Percentiles rank a stretch among this genome's conserved stretches.
Conservation (phyloP, 2,329 filamentous ascomycete species). For the Paecilomyces niveus region DNA sequence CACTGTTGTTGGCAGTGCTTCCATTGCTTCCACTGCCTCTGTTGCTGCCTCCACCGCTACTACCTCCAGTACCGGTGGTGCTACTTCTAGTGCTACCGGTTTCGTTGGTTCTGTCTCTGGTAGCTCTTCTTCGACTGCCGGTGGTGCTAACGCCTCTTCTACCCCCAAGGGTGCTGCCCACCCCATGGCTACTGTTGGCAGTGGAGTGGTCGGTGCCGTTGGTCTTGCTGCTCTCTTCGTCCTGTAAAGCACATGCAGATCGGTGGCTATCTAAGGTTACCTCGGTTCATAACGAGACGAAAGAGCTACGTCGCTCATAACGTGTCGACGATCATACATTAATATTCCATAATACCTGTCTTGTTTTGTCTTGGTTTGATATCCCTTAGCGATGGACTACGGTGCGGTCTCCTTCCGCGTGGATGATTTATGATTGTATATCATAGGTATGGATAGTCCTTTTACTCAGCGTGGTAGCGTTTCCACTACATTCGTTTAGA, state of each 20-base stretch:
- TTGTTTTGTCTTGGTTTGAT: neutral
- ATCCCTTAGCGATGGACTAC: neutral
- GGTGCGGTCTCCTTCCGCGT: neutral
- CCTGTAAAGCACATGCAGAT: slow-evolving; percentile 23
- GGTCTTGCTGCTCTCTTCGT: slow-evolving; percentile 37
- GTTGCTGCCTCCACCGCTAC: slow-evolving; percentile 7
- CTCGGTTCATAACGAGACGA: neutral
- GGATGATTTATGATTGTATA: neutral
- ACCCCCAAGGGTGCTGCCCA: slow-evolving; percentile 17
- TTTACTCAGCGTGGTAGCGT: neutral
- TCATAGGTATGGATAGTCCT: neutral
- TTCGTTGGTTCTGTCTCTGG: slow-evolving; percentile 1
- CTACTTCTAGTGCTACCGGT: slow-evolving; percentile 11
- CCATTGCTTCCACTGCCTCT: slow-evolving; percentile 9
- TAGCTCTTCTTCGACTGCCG: slow-evolving; percentile 7
- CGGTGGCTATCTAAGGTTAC: neutral
- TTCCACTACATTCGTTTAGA: neutral
- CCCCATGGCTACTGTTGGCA: slow-evolving; percentile 23
- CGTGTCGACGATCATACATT: neutral
- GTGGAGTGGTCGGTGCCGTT: slow-evolving; percentile 29
- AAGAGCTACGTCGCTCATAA: neutral
- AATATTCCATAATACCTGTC: neutral
- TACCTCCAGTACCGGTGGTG: slow-evolving; percentile 11
- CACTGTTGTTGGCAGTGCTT: slow-evolving; percentile 8
- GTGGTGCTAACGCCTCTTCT: slow-evolving; percentile 8